Conservation (phyloP, 495 filamentous ascomycete genomes). For the Niebla homalea region DNA sequence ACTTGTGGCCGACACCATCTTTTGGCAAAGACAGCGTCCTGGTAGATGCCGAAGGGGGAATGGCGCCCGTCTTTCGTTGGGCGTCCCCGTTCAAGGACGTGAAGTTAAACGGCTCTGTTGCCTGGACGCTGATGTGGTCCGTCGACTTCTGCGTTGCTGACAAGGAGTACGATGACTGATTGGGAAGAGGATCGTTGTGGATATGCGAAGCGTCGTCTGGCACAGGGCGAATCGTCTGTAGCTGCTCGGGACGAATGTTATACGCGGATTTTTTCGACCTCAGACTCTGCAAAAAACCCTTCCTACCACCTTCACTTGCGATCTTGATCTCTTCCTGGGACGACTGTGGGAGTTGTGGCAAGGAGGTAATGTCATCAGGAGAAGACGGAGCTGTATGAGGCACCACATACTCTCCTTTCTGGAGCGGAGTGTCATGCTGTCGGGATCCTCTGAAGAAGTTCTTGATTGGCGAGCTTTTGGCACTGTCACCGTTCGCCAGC, state of each 20-base stretch:
- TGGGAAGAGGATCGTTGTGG: too few relatives aligned
- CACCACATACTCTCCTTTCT: neutral
- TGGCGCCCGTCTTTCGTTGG: too few relatives aligned
- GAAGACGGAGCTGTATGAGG: constrained; percentile 17
- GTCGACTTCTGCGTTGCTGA: too few relatives aligned
- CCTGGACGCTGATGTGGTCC: too few relatives aligned
- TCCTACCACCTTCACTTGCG: constrained; percentile 5
- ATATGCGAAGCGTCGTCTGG: too few relatives aligned
- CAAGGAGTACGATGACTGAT: too few relatives aligned
- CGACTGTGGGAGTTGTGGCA: constrained; percentile 40
- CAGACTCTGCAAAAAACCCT: constrained; percentile 43
- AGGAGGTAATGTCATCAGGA: constrained; percentile 39
- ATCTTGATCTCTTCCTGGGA: constrained; percentile 37
- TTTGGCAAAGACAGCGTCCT: constrained; percentile 8
- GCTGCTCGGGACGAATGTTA: constrained; percentile 19
- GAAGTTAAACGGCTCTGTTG: too few relatives aligned
- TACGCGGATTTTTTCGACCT: constrained; percentile 42
- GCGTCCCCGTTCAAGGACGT: too few relatives aligned
- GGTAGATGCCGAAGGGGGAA: neutral
- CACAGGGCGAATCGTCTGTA: constrained; percentile 16
- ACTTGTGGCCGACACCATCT: constrained; percentile 49
- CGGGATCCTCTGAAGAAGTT: neutral
- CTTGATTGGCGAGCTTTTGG: constrained; percentile 2
- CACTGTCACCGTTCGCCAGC: constrained; percentile 2
- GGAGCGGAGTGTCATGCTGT: too few relatives aligned